phyloP scores from a whole-genome alignment of 129 eudicot species.

The Chrysanthemum lavandulifolium region DNA sequence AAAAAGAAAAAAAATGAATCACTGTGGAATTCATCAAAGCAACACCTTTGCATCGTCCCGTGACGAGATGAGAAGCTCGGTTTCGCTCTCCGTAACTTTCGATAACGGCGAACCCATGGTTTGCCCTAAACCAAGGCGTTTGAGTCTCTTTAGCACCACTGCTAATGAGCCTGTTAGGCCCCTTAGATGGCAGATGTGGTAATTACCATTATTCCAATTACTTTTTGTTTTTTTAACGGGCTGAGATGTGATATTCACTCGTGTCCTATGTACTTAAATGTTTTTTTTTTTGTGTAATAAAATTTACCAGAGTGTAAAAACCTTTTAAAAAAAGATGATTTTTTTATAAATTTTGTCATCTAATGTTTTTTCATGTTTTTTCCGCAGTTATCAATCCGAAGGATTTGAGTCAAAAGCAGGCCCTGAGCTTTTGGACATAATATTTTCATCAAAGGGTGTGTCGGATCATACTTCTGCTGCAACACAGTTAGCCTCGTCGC shows the following conservation, averaged over 20 bases:
- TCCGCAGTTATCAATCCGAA: constrained; percentile 67
- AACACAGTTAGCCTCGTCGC: constrained; percentile 80
- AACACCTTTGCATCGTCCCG: constrained; percentile 48
- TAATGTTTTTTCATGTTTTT: not conserved
- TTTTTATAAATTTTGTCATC: not conserved
- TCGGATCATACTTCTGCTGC: constrained; percentile 44
- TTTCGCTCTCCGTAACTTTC: constrained; percentile 38
- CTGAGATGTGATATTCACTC: no score
- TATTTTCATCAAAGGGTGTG: constrained; percentile 65
- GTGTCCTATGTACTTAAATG: no score
- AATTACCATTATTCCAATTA: not conserved
- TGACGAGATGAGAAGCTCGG: constrained; percentile 69
- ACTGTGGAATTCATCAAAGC: constrained; percentile 64
- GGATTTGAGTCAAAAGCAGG: constrained; percentile 74
- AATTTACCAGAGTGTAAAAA: not conserved
- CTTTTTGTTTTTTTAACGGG: no score
- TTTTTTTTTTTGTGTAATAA: not conserved
- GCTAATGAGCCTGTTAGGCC: constrained; percentile 49
- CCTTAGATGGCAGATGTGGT: constrained; percentile 77
- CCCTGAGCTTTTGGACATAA: constrained; percentile 85
- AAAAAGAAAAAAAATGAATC: constrained; percentile 40
- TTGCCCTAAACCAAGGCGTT: constrained; percentile 82
- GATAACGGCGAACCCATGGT: constrained; percentile 61
- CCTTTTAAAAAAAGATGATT: not conserved
- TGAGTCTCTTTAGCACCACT: constrained; percentile 41